phyloP scores from a whole-genome alignment of 2,329 filamentous ascomycete genomes.

The Trichoderma harzianum region DNA sequence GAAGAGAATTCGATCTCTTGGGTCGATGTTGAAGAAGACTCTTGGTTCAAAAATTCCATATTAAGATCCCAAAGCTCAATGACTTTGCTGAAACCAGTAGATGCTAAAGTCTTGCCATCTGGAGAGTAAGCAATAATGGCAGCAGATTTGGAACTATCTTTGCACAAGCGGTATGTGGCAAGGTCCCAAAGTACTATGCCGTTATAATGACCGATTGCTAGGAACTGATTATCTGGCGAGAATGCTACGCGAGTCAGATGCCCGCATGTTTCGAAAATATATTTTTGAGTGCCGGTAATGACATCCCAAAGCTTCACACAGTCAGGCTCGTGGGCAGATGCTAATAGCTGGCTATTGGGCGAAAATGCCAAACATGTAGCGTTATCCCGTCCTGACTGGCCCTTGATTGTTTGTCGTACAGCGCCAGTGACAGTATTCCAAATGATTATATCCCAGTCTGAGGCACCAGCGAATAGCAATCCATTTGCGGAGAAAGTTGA shows the following conservation, averaged over 20 bases:
- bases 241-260: background rate
- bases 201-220: accelerated
- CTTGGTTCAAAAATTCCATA: background rate
- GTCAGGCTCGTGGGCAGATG: background rate
- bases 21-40: accelerated
- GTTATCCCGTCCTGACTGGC: background rate
- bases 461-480: background rate
- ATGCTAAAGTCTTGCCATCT: background rate
- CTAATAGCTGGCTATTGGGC: background rate
- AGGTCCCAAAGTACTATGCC: background rate
- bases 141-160: background rate
- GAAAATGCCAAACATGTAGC: background rate
- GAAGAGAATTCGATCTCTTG: background rate
- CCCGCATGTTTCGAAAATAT: background rate
- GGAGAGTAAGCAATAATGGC: background rate
- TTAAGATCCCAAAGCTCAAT: background rate
- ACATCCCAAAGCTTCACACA: background rate
- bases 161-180: background rate
- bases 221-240: background rate
- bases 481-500: background rate
- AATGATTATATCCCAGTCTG: background rate
- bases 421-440: background rate
- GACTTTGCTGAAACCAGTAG: accelerated
- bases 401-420: background rate
- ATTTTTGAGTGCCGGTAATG: background rate